Evolutionary conservation across 73 alveolate genomes (phyloP), one percentile per base, ranked within the genome.

Genomic region (Loxodes magnus): DNA sequence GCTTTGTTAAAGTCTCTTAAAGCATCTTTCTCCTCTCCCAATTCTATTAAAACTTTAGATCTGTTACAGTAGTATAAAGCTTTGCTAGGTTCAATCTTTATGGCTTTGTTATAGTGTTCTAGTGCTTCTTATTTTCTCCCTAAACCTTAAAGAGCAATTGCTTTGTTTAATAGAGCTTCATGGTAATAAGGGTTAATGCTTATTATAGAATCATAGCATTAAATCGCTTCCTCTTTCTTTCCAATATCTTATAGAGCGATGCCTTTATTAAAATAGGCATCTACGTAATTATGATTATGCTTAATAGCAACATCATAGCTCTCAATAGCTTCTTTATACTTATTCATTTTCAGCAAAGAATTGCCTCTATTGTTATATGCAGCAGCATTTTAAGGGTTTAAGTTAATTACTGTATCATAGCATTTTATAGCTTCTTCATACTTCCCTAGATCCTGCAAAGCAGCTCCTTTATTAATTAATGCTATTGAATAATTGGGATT

Each of bases 401-500:
- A 33, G 20, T 51, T 17, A 7, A 51, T 2, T 9, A 60, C 16
- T 0, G 1, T 2, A 14, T 51, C 63, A n/a, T 34, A 51, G 64
- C 23, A 25, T 1, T 51, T 6, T 7, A 51, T 51, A 14, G 65
- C 60, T 15, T 51, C 60, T 33, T 22, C 64, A 33, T n/a, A 7
- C 15, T 14, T n/a, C 0, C 65, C 65, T 35, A 51, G 16, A 1
- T 20, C 35, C 15, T 10, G 9, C 17, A 17, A 17, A 46, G 51
- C 1, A 14, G 19, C 46, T 21, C 60, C 60, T 21, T 46, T 46
- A 33, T 33, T 33, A 33, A n/a, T 33, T 1, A n/a, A 33, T 33
- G 14, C 10, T n/a, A 33, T 12, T 33, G 43, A 1, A 2, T 12
- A 33, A 33, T 33, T 16, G 10, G 43, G 2, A 33, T 16, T n/a